A percentile compares a stretch with the other conserved stretches of the same genome.
These are phyloP conservation scores for Casuarina cunninghamiana DNA, from an alignment of 306 rosid genomes.

Conservation along the genomic window DNA sequence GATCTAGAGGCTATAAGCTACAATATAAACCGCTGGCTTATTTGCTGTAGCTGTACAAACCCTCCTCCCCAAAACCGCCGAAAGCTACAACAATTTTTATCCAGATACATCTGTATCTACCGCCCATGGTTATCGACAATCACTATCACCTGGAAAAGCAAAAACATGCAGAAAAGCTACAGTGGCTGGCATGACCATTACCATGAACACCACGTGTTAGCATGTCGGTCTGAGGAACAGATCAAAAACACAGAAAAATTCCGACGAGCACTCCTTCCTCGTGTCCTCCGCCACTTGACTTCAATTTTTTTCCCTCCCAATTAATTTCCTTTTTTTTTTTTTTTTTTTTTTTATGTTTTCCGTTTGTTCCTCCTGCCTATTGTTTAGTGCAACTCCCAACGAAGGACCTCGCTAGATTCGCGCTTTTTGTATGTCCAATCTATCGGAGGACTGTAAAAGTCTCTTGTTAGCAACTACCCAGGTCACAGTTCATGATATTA, in stretches of 20 bases:
- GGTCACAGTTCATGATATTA: too few relatives aligned
- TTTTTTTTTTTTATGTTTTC: neutral
- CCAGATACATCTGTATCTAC: conserved; percentile 7
- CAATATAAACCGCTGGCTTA: neutral
- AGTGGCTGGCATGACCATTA: neutral
- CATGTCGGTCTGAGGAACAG: neutral
- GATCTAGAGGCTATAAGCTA: neutral
- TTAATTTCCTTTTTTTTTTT: too few relatives aligned
- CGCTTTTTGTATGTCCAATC: neutral
- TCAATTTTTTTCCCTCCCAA: neutral
- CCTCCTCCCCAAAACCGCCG: neutral
- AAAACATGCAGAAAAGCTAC: neutral
- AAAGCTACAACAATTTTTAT: neutral
- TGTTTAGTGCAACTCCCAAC: neutral
- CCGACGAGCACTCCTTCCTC: neutral
- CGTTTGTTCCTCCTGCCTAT: neutral
- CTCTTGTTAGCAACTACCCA: too few relatives aligned
- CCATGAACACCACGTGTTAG: neutral
- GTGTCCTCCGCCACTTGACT: neutral
- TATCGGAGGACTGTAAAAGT: neutral
- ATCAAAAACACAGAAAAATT: neutral
- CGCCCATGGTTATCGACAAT: neutral
- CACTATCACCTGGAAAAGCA: neutral
- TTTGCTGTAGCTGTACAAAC: neutral
- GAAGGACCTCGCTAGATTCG: conserved; percentile 4